Conservation (phyloP, 2,329 filamentous ascomycete species). For the Penicillium concentricum region DNA sequence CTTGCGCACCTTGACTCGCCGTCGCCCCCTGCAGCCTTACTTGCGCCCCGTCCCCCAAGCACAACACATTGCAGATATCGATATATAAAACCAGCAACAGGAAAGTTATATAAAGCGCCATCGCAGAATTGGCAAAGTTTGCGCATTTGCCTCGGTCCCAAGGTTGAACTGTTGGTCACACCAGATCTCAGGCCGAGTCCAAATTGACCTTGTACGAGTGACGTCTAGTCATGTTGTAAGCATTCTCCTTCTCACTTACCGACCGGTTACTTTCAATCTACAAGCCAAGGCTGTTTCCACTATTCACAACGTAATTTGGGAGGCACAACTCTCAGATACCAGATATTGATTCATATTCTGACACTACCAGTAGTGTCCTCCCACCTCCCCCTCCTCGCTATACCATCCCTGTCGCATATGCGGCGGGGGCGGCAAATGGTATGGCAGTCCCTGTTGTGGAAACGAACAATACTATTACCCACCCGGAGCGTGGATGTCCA, state of each 20-base stretch:
- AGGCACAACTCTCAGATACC: neutral
- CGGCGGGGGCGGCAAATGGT: conserved; percentile 67
- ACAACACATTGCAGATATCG: neutral
- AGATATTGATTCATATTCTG: conserved; percentile 10
- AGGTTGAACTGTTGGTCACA: conserved; percentile 10
- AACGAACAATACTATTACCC: conserved; percentile 84
- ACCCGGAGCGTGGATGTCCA: conserved; percentile 81
- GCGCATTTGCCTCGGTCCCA: neutral
- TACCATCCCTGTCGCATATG: conserved; percentile 69
- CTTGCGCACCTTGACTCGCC: neutral
- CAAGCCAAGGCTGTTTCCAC: neutral
- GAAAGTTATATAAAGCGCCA: neutral
- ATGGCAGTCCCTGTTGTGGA: conserved; percentile 76
- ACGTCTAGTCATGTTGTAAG: conserved; percentile 27
- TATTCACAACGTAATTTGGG: neutral
- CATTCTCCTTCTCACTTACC: neutral
- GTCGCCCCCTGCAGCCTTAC: neutral
- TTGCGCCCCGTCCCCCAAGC: no score
- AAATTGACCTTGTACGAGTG: conserved; percentile 12
- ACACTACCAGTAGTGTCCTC: conserved; percentile 63
- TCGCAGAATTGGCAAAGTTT: neutral
- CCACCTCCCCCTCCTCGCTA: conserved; percentile 83
- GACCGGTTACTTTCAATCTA: neutral
- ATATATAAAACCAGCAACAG: neutral
- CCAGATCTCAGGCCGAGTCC: conserved; percentile 6